Conservation (phyloP, 2,329 filamentous ascomycete species). For the Verticillium klebahnii region DNA sequence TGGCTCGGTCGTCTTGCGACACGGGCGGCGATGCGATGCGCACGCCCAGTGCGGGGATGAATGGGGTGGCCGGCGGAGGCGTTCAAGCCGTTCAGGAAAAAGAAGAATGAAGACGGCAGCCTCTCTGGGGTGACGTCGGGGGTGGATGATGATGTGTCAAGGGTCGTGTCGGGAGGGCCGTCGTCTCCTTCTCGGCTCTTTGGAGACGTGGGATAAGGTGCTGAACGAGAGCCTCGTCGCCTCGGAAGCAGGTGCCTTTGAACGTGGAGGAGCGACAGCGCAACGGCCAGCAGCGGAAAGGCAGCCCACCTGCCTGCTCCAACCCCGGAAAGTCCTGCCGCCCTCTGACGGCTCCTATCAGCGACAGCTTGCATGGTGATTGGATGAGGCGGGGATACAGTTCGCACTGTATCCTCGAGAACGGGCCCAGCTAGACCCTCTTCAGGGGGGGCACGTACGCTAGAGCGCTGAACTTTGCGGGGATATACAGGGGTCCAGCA, state of each 20-base stretch:
- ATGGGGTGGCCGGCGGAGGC: neutral
- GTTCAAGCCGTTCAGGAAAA: neutral
- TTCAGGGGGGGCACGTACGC: neutral
- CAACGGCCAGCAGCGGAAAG: neutral
- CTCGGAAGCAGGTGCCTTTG: neutral
- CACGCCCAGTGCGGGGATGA: neutral
- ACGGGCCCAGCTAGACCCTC: neutral
- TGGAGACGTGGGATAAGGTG: neutral
- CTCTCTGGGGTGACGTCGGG: neutral
- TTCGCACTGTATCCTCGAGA: neutral
- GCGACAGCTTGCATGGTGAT: neutral
- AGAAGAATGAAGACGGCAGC: neutral
- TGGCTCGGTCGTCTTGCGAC: conserved; percentile 16
- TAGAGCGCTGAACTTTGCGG: neutral
- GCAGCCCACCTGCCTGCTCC: neutral
- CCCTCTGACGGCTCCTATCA: neutral
- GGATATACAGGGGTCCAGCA: neutral
- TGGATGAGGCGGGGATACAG: neutral
- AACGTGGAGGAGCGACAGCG: neutral
- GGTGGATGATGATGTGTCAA: neutral
- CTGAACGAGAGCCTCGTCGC: neutral
- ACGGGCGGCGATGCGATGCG: neutral
- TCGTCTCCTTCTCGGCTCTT: neutral
- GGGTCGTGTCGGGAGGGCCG: neutral
- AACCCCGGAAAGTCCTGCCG: neutral